Base-by-base conservation (phyloP, 768 basidiomycete genomes). In the Leucosporidium yakuticum region DNA sequence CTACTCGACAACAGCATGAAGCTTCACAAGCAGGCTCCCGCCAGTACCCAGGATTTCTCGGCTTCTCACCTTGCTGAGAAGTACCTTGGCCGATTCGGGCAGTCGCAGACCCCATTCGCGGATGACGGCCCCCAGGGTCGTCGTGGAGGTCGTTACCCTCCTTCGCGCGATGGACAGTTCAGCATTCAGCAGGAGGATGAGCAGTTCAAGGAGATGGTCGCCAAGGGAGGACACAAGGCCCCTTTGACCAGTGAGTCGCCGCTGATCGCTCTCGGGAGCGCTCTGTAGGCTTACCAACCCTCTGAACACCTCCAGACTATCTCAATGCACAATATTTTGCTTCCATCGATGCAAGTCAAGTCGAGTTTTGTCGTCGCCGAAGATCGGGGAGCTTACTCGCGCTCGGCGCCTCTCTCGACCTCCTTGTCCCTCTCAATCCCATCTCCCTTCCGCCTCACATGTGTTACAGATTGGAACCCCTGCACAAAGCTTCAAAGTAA, bases 281-380 rank as follows among this genome's bases (percentile, higher is more conserved):
- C 51, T 15, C 21, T 23, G 27, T 36, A 59, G 27, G 39, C 53
- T 20, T 50, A n/a, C 32, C 60, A 48, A 59, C 27, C 54, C 63
- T 27, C 23, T 32, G 17, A 6, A 39, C 55, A n/a, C 64, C 19
- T 54, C 20, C 73, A 96, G 94, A 97, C 83, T 98, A 91, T 81
- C 86, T 94, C 87, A 98, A 98, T 78, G 94, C 96, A 47, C 69
- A 99, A 79, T 98, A 99, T 80, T 99, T 84, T 77, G 84, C 92
- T 25, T 89, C 98, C 68, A 77, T 82, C 1, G 39, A 44, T 8
- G 34, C 34, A 36, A 36, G 34, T 36, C 12, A 36, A 5, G 34
- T 12, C 34, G 34, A 36, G 5, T 36, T 12, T 36, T 36, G 34
- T 36, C 34, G 34, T 12, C 39, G 34, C 5, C 12, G 5, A 12